Percentiles rank a stretch among this genome's conserved stretches.
Conservation (phyloP, 139 green algal genomes). For the Closterium sp. region DNA sequence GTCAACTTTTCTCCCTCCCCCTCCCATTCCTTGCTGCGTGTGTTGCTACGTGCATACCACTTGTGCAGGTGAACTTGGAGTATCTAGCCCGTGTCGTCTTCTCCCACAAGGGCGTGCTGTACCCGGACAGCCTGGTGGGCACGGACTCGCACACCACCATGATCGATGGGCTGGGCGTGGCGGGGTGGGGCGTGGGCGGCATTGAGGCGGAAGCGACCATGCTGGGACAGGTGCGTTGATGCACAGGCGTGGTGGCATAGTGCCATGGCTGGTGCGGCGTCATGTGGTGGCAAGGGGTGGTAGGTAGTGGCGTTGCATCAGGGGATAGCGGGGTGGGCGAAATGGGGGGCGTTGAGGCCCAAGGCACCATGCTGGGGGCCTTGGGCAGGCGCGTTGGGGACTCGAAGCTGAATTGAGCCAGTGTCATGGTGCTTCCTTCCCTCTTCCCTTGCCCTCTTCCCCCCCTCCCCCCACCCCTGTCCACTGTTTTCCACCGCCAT, state of each 20-base stretch:
- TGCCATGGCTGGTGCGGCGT: neutral
- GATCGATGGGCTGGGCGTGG: conserved; percentile 56
- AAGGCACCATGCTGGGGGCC: conserved; percentile 56
- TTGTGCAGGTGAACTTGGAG: conserved; percentile 58
- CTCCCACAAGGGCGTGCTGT: conserved; percentile 48
- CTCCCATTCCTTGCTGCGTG: neutral
- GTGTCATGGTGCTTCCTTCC: conserved; percentile 19
- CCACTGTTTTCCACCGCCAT: too few species aligned
- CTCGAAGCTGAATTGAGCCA: neutral
- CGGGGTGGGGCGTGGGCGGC: conserved; percentile 57
- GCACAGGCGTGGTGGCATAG: neutral
- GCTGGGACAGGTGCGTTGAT: conserved; percentile 51
- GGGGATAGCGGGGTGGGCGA: too few species aligned
- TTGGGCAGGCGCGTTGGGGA: conserved; percentile 36
- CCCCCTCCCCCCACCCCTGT: too few species aligned
- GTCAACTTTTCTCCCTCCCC: neutral
- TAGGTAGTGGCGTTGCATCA: too few species aligned
- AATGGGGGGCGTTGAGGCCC: conserved; percentile 51
- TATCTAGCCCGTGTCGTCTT: conserved; percentile 57
- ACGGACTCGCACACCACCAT: conserved; percentile 61
- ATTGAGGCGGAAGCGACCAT: conserved; percentile 58
- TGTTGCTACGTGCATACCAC: neutral
- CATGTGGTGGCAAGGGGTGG: neutral
- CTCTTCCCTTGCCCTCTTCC: too few species aligned
- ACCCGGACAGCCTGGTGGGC: conserved; percentile 54